Conservation (phyloP, 1,139 yeast species). For the Groenewaldozyma sp. region DNA sequence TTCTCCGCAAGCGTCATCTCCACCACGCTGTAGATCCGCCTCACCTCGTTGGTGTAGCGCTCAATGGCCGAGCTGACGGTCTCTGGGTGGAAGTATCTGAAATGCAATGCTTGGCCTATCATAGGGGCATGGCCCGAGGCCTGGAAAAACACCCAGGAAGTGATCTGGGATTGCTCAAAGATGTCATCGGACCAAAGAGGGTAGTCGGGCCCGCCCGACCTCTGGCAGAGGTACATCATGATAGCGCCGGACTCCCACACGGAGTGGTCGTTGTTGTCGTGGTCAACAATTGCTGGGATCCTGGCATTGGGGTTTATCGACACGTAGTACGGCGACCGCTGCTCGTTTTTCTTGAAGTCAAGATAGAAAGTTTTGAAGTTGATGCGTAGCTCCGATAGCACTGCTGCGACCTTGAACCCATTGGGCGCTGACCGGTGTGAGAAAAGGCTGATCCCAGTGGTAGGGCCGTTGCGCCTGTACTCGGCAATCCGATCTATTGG, state of each 20-base stretch:
- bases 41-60: constrained; percentile 85
- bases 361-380: constrained; percentile 75
- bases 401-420: constrained; percentile 92
- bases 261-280: constrained; percentile 64
- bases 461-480: constrained; percentile 70
- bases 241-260: constrained; percentile 96
- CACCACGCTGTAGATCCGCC: constrained; percentile 87
- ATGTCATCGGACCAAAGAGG: constrained; percentile 73
- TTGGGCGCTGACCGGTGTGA: constrained; percentile 93
- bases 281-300: constrained; percentile 90
- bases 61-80: constrained; percentile 85
- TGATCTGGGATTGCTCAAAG: constrained; percentile 77
- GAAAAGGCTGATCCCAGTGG: constrained; percentile 77
- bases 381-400: constrained; percentile 72
- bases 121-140: constrained; percentile 96
- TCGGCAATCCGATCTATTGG: constrained; percentile 47
- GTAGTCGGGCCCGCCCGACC: constrained; percentile 53
- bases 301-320: constrained; percentile 90
- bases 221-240: constrained; percentile 58
- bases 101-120: constrained; percentile 96
- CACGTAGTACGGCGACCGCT: constrained; percentile 86
- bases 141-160: constrained; percentile 88
- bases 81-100: constrained; percentile 81
- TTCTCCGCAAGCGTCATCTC: constrained; percentile 94
- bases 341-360: constrained; percentile 84